phyloP scores from a whole-genome alignment of 331 rosid genomes.

The Spiraea crenata region DNA sequence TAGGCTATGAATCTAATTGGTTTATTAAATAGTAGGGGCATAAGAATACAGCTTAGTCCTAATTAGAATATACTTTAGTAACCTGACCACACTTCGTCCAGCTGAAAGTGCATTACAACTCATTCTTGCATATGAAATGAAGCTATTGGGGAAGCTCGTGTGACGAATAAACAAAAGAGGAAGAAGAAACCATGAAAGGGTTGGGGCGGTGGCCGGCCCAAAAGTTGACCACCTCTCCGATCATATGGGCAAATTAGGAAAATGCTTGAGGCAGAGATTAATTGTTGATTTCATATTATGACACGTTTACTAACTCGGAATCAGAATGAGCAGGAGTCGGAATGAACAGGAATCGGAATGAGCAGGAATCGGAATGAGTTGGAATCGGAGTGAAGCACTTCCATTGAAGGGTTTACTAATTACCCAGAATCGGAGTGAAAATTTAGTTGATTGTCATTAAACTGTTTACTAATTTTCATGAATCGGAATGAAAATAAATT shows the following conservation, averaged over 20 bases:
- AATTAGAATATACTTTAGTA: slow-evolving; percentile 23
- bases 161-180: neutral
- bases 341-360: no score
- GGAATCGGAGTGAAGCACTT: no score
- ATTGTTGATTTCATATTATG: no score
- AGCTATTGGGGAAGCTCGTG: slow-evolving; percentile 21
- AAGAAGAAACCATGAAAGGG: slow-evolving; percentile 31
- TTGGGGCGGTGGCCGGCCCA: slow-evolving; percentile 7
- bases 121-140: slow-evolving; percentile 32
- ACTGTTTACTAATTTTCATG: no score
- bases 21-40: neutral
- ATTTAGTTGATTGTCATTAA: no score
- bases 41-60: neutral
- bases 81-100: slow-evolving; percentile 20
- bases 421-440: no score
- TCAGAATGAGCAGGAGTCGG: no score
- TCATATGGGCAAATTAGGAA: neutral
- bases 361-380: no score
- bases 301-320: no score
- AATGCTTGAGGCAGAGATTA: neutral
- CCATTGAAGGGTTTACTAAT: no score
- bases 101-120: slow-evolving; percentile 46
- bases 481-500: no score
- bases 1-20: slow-evolving; percentile 5
- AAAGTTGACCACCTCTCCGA: neutral